Evolutionary conservation across 1,284 basidiomycete species (phyloP), one percentile per base, ranked within the genome.

Genomic region (Apiotrichum gamsii): DNA sequence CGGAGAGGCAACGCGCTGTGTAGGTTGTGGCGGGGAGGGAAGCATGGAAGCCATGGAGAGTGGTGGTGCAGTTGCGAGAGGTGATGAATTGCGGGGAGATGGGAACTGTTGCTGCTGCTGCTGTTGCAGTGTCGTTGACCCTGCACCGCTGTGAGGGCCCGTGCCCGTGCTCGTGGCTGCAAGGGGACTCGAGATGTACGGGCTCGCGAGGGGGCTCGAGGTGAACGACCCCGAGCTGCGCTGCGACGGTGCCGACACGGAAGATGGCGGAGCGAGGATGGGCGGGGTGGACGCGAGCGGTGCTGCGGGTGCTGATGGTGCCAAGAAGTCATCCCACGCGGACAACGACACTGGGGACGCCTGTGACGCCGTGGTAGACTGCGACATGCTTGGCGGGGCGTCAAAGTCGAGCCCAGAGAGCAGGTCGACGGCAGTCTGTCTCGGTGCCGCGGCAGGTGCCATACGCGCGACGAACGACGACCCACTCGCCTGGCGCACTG

Each of bases 381-480:
- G n/a, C n/a, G n/a, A n/a, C n/a, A n/a, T n/a, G n/a, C n/a, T n/a
- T n/a, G 46, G 21, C 15, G 35, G 43, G 15, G 47, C 54, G 21
- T 54, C 57, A 44, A 66, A 65, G 41, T 65, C 59, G 8, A 70
- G 50, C 4, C 57, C 67, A 14, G 59, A 57, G 10, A 70, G 49
- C 8, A 70, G 52, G 45, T 70, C 68, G 48, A 69, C 54, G 25
- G 59, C 57, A 14, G 45, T 47, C 19, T 16, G 25, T 24, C n/a
- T 32, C 4, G 45, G 38, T 8, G 47, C 21, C 20, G 25, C 35
- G 2, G 51, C 40, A 0, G 45, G 24, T 30, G 53, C 59, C 59
- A 63, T 61, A n/a, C 47, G 47, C 3, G 60, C 57, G 4, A 59
- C 59, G 31, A 64, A 62, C 9, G 19, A 16, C 9, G 40, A 42